Conservation (phyloP, 2,329 filamentous ascomycete genomes). For the Hawksworthiomyces lignivorus region DNA sequence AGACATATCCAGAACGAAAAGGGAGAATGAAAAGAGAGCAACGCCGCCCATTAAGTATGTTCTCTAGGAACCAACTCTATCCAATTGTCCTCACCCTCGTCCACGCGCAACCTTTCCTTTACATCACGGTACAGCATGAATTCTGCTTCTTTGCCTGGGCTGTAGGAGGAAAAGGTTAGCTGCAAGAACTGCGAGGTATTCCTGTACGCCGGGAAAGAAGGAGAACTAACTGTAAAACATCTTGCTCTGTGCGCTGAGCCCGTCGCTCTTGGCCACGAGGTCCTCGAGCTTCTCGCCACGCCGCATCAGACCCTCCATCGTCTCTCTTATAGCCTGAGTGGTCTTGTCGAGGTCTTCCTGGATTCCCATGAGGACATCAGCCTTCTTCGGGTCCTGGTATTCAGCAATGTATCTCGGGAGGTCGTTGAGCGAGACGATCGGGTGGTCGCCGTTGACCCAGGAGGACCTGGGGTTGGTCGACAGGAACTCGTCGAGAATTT, state of each 20-base stretch:
- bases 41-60: neutral
- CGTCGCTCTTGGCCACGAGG: conserved; percentile 87
- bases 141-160: conserved; percentile 73
- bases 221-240: conserved; percentile 71
- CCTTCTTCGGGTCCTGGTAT: conserved; percentile 80
- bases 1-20: too few species aligned
- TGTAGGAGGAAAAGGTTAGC: conserved; percentile 15
- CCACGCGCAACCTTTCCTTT: conserved; percentile 18
- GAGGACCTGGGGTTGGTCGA: conserved; percentile 57
- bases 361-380: conserved; percentile 90
- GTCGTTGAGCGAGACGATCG: conserved; percentile 55
- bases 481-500: conserved; percentile 82
- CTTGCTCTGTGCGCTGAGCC: conserved; percentile 84
- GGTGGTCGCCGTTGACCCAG: conserved; percentile 50
- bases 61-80: too few species aligned
- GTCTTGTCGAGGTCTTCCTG: conserved; percentile 96
- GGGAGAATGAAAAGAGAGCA: neutral
- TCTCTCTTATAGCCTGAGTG: conserved; percentile 95
- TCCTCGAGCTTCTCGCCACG: conserved; percentile 95
- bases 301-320: conserved; percentile 79
- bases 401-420: conserved; percentile 66
- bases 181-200: too few species aligned
- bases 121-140: conserved; percentile 67
- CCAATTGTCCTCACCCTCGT: neutral
- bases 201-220: too few species aligned